These are phyloP conservation scores for Globisporangium middletonii DNA, from an alignment of 352 stramenopile genomes.

Conservation along the genomic window DNA sequence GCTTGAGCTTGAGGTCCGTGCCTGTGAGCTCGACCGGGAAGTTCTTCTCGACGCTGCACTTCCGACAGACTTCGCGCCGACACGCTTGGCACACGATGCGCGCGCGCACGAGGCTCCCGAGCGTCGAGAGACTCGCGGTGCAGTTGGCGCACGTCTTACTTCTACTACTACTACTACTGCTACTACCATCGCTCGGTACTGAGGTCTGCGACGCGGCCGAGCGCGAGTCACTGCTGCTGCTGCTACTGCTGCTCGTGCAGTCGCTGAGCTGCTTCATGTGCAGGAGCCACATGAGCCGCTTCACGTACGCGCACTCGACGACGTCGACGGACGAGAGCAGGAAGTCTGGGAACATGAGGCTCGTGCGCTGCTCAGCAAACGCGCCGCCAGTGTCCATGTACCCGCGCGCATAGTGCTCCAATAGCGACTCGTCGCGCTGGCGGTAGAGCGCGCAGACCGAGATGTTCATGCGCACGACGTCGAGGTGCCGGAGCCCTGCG, in stretches of 20 bases:
- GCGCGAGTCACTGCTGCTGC: neutral
- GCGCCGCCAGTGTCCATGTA: no score
- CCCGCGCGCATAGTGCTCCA: no score
- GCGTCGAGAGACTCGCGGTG: neutral
- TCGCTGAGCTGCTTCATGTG: no score
- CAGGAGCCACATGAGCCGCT: neutral
- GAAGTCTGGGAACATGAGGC: no score
- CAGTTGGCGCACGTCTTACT: constrained; percentile 3
- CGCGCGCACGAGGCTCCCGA: neutral
- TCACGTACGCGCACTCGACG: constrained; percentile 6
- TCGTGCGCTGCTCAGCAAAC: no score
- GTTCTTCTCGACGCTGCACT: constrained; percentile 14
- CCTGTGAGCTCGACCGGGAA: constrained; percentile 1
- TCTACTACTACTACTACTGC: no score
- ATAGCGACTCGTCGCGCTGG: no score
- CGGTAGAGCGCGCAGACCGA: constrained; percentile 5
- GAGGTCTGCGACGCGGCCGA: no score
- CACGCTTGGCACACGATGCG: constrained; percentile 4
- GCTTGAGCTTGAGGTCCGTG: constrained; percentile 2
- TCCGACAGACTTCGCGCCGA: constrained; percentile 4
- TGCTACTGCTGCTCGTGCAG: no score
- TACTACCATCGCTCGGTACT: no score
- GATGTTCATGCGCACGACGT: constrained; percentile 9
- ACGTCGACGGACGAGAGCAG: neutral
- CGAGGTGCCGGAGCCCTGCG: constrained; percentile 3